Evolutionary conservation across 2,329 filamentous ascomycete genomes (phyloP), one percentile per base, ranked within the genome.

Genomic region (Beauveria medogensis): DNA sequence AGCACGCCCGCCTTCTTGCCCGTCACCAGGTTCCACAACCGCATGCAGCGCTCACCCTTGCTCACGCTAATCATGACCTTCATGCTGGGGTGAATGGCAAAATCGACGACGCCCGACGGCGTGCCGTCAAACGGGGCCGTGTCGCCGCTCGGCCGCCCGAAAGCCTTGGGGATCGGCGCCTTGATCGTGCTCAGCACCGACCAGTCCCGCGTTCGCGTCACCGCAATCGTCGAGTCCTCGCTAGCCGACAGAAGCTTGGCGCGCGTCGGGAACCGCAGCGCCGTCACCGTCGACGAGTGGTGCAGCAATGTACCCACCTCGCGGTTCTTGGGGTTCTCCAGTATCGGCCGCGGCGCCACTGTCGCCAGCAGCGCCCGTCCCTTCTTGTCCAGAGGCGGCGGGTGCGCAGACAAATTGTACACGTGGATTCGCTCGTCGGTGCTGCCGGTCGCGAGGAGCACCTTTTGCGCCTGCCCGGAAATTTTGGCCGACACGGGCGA

Each of bases 351-450:
- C 63, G 86, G 84, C 47, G 87, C 82, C 56, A 95, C 79, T 14
- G 84, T 82, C 28, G 89, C 87, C 55, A 92, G 78, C 2, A 82
- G 75, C 55, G 84, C 82, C 64, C 80, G 79, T 64, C 80, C 77
- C 71, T 77, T 85, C 65, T 75, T 76, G 67, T 73, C 81, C 28
- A 40, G 57, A 20, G 57, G 50, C 62, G 82, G 85, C 59, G 84
- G 84, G 67, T 86, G 84, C 28, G 82, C 86, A 14, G 92, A 96
- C 60, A 99, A 79, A 63, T 87, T 91, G 80, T 96, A 99, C 59
- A 99, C 82, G 71, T 99, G 97, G 77, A 99, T 90, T 64, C 91
- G 86, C 76, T 97, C 92, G 74, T 99, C 94, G 26, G 91, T 95
- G 73, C 90, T 89, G 66, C 94, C 94, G 10, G 90, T 96, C 14